Evolutionary conservation across 2,329 filamentous ascomycete genomes (phyloP), one percentile per base, ranked within the genome.

Genomic region (Hymenoscyphus fraxineus): DNA sequence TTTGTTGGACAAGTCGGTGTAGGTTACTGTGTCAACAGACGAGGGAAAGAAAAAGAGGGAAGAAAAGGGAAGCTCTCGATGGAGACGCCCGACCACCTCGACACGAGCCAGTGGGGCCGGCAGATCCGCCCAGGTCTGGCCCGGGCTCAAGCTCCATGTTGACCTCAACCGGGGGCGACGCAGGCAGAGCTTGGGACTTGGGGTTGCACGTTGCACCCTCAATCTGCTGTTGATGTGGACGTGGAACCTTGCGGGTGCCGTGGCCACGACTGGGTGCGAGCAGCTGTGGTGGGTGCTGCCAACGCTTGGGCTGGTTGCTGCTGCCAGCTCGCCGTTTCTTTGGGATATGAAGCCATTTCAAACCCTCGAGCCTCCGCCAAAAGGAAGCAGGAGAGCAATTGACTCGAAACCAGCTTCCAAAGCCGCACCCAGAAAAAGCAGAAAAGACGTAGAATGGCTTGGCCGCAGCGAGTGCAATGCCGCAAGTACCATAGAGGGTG

Each of bases 11-110:
- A 65, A 64, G 65, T 68, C 72, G 71, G 73, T 74, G 68, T 64
- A 74, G 68, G 79, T 78, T 75, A 80, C 77, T 76, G 77, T 76
- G 72, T 78, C 76, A 74, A 78, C 73, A 73, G 64, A 70, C 58
- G 57, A 67, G 63, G 66, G 68, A 69, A 61, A 67, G 68, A 63
- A 57, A 38, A 57, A 32, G 16, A 57, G 32, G 32, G 55, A 64
- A 79, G 71, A 67, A 66, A 70, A 70, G 44, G 44, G 27, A 54
- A 54, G 47, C 47, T 27, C 44, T 51, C 5, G 35, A 39, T 40
- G 31, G 22, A 39, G 31, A 32, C 22, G 58, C 27, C 27, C 27
- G 27, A 27, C 27, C 27, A 31, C 6, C 6, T 35, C 6, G 35
- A 35, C 35, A 59, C 64, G 40, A 64, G 31, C 56, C 44, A 64